Conservation (phyloP, 495 filamentous ascomycete species). For the Astrothelium macrocarpum region DNA sequence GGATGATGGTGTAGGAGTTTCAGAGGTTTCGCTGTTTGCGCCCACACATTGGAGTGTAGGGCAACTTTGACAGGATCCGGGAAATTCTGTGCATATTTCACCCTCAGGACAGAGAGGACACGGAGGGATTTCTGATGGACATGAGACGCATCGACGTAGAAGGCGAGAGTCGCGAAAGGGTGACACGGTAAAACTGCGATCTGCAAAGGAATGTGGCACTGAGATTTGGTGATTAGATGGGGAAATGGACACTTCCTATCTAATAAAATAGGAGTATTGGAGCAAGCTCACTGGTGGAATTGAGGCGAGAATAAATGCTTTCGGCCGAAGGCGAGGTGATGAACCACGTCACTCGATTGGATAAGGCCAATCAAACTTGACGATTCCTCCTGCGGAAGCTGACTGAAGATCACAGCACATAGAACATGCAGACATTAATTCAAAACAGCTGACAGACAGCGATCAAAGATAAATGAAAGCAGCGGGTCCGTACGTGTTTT, state of each 20-base stretch:
- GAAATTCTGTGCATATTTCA: background rate
- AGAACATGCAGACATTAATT: too few species aligned
- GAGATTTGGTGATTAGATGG: background rate
- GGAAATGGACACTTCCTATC: background rate
- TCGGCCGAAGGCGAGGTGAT: too few species aligned
- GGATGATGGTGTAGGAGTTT: background rate
- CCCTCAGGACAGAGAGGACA: background rate
- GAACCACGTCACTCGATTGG: too few species aligned
- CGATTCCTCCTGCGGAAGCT: too few species aligned
- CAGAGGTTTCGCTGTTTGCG: background rate
- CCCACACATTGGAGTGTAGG: background rate
- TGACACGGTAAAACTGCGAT: background rate
- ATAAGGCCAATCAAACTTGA: too few species aligned
- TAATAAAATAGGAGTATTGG: background rate
- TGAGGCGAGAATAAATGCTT: too few species aligned
- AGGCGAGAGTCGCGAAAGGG: background rate
- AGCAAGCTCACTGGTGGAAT: background rate
- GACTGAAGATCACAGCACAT: too few species aligned
- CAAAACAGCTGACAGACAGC: too few species aligned
- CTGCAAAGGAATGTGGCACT: background rate
- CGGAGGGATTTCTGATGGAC: background rate
- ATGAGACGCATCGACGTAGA: background rate
- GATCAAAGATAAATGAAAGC: too few species aligned
- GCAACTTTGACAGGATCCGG: background rate
- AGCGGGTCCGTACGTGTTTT: too few species aligned